Evolutionary conservation across 441 rosid genomes (phyloP).

Genomic region (Metrosideros polymorpha): DNA sequence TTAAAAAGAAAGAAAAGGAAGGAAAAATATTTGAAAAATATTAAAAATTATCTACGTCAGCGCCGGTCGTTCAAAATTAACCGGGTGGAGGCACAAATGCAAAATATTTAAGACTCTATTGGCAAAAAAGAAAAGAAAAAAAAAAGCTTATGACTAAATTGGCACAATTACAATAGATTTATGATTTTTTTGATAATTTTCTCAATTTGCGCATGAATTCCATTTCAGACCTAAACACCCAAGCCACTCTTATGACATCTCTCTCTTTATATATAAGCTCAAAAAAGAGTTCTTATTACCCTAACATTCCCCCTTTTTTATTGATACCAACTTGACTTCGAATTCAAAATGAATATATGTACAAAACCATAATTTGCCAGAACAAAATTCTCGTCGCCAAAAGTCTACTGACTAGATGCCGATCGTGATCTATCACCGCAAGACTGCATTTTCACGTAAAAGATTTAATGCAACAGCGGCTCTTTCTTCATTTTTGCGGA

Average conservation of each 20-base stretch:
- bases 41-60: too few relatives aligned
- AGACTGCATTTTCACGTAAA: conserved; percentile 17
- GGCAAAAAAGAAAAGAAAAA: too few relatives aligned
- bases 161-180: too few relatives aligned
- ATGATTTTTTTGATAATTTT: too few relatives aligned
- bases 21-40: too few relatives aligned
- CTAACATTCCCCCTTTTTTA: not conserved
- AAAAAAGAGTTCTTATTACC: not conserved
- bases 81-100: too few relatives aligned
- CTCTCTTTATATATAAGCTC: not conserved
- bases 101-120: too few relatives aligned
- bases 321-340: not conserved
- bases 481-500: not conserved
- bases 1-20: too few relatives aligned
- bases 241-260: not conserved
- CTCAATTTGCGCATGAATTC: not conserved
- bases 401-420: not conserved
- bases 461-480: conserved; percentile 6
- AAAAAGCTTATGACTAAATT: too few relatives aligned
- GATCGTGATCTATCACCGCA: conserved; percentile 1
- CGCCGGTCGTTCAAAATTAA: too few relatives aligned
- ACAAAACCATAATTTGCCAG: not conserved
- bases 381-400: not conserved
- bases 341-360: not conserved
- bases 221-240: not conserved